phyloP scores from a whole-genome alignment of 352 stramenopile genomes.

The Globisporangium okanoganense region DNA sequence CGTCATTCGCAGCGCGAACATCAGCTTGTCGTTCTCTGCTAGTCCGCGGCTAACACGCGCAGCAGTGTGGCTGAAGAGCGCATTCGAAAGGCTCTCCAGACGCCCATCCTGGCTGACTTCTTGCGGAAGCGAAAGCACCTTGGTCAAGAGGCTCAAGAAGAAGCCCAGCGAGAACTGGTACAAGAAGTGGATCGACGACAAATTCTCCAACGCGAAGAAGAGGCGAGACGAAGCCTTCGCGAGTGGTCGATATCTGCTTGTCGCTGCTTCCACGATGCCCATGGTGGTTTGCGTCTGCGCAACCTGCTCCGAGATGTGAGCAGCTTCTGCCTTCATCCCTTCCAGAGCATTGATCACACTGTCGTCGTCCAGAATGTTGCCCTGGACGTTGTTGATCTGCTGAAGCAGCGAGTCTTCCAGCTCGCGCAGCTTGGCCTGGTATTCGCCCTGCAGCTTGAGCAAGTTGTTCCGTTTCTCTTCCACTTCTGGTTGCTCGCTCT shows the following conservation, averaged over 20 bases:
- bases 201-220: slow-evolving; percentile 92
- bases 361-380: slow-evolving; percentile 99
- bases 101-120: slow-evolving; percentile 24
- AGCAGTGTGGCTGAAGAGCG: slow-evolving; percentile 92
- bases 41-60: slow-evolving; percentile 93
- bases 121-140: slow-evolving; percentile 75
- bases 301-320: slow-evolving; percentile 93
- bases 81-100: slow-evolving; percentile 63
- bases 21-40: slow-evolving; percentile 97
- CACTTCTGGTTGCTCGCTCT: slow-evolving; percentile 96
- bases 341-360: slow-evolving; percentile 98
- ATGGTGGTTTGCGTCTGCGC: slow-evolving; percentile 80
- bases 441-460: slow-evolving; percentile 97
- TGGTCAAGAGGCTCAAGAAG: slow-evolving; percentile 95
- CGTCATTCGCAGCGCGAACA: slow-evolving; percentile 96
- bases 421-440: slow-evolving; percentile 95
- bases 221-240: slow-evolving; percentile 84
- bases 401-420: slow-evolving; percentile 98
- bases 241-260: slow-evolving; percentile 95
- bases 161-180: slow-evolving; percentile 99
- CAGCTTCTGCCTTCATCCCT: slow-evolving; percentile 97
- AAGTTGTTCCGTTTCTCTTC: slow-evolving; percentile 95
- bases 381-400: slow-evolving; percentile 98
- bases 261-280: slow-evolving; percentile 85
- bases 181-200: slow-evolving; percentile 96